phyloP scores from a whole-genome alignment of 1,139 yeast species.

The Sugiyamaella neomexicana region DNA sequence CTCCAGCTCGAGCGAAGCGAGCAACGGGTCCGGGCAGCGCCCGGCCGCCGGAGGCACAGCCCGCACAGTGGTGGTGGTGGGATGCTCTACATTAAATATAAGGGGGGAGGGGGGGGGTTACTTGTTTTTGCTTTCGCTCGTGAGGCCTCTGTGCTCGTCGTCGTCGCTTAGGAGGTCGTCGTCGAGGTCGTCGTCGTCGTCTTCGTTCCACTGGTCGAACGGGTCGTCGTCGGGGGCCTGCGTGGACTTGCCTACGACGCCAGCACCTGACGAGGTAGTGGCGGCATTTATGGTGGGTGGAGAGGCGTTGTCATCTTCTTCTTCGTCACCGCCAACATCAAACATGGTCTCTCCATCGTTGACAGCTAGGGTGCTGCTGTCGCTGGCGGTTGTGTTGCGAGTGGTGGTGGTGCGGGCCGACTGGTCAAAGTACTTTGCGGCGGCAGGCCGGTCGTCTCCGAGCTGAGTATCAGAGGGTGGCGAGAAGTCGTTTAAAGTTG shows the following conservation, averaged over 20 bases:
- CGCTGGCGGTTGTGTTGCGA: slow-evolving; percentile 3
- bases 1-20: not conserved
- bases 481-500: slow-evolving; percentile 11
- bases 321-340: slow-evolving; percentile 27
- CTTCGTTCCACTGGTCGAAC: slow-evolving; percentile 29
- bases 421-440: slow-evolving; percentile 15
- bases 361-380: slow-evolving; percentile 1
- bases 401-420: slow-evolving; percentile 6
- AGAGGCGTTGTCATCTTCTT: slow-evolving; percentile 12
- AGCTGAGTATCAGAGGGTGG: slow-evolving; percentile 16
- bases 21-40: not conserved
- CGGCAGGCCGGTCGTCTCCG: slow-evolving; percentile 22
- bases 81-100: slow-evolving; percentile 12
- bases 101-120: not conserved
- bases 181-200: slow-evolving; percentile 18
- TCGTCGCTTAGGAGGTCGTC: slow-evolving; percentile 13
- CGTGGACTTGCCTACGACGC: not conserved
- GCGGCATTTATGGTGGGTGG: not conserved
- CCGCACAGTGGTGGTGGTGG: not conserved
- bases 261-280: not conserved
- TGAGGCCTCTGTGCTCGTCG: slow-evolving; percentile 12
- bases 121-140: slow-evolving; percentile 11
- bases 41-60: slow-evolving; percentile 10
- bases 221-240: slow-evolving; percentile 12
- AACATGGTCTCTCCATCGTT: slow-evolving; percentile 27